These are phyloP conservation scores for Dichotomocladium elegans DNA, from an alignment of 371 early-diverging fungal genomes.

Conservation along the genomic window DNA sequence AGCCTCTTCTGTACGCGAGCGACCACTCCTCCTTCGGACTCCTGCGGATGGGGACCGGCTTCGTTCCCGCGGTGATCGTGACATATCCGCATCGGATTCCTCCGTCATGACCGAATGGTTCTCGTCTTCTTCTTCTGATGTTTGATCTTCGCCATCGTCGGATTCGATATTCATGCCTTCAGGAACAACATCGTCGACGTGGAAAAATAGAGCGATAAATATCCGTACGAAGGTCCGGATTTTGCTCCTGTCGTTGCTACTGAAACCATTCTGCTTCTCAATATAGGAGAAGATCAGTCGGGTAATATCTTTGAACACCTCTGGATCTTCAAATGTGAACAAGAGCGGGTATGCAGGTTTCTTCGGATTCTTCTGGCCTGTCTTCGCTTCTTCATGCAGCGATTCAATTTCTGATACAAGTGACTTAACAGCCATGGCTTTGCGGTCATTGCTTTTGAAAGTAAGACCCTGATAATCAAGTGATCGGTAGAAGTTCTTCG, in stretches of 20 bases:
- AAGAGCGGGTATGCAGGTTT: slow-evolving; percentile 53
- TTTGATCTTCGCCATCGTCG: slow-evolving; percentile 26
- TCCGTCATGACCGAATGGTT: slow-evolving; percentile 31
- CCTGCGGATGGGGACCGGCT: slow-evolving; percentile 14
- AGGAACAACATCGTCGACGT: slow-evolving; percentile 38
- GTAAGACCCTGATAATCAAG: slow-evolving; percentile 92
- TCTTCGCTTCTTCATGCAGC: slow-evolving; percentile 48
- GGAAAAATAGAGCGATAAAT: slow-evolving; percentile 72
- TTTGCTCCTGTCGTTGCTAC: slow-evolving; percentile 58
- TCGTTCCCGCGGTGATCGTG: slow-evolving; percentile 27
- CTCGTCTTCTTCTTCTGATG: slow-evolving; percentile 36
- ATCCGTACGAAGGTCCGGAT: slow-evolving; percentile 65
- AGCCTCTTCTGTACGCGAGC: slow-evolving; percentile 32
- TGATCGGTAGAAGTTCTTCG: slow-evolving; percentile 94
- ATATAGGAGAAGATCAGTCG: slow-evolving; percentile 51
- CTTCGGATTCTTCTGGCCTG: background rate
- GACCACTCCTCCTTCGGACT: slow-evolving; percentile 16
- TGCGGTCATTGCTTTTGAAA: slow-evolving; percentile 88
- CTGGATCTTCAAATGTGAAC: slow-evolving; percentile 55
- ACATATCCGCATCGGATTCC: slow-evolving; percentile 30
- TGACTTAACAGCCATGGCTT: slow-evolving; percentile 68
- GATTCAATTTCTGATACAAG: slow-evolving; percentile 83
- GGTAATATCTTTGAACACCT: slow-evolving; percentile 61
- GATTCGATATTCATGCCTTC: slow-evolving; percentile 23
- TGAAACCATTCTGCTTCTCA: slow-evolving; percentile 50